Conservation (phyloP, 352 stramenopile genomes). For the Phytophthora idaei region DNA sequence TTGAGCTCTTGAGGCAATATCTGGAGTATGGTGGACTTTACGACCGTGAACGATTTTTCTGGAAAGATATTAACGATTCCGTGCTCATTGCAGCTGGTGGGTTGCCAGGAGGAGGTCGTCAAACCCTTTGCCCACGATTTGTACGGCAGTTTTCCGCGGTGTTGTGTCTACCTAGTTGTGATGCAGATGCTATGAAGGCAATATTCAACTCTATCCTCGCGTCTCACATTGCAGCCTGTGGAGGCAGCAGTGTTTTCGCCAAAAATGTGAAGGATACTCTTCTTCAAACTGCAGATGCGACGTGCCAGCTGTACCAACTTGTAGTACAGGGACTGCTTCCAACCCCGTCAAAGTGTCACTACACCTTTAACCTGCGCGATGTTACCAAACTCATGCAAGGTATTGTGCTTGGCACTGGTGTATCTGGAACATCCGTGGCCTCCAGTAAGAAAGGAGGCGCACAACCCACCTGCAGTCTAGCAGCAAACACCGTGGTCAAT, state of each 20-base stretch:
- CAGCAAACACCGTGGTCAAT: constrained; percentile 54
- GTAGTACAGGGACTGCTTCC: constrained; percentile 65
- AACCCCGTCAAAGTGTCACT: constrained; percentile 84
- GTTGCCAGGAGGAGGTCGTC: constrained; percentile 60
- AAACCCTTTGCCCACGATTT: constrained; percentile 64
- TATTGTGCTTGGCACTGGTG: constrained; percentile 63
- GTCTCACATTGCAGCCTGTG: constrained; percentile 44
- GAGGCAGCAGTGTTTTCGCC: constrained; percentile 15
- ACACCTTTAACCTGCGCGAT: constrained; percentile 86
- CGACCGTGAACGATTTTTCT: constrained; percentile 85
- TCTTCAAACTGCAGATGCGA: constrained; percentile 61
- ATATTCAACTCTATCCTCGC: constrained; percentile 92
- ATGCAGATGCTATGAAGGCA: constrained; percentile 76
- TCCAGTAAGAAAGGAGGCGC: constrained; percentile 11
- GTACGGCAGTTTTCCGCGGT: constrained; percentile 71
- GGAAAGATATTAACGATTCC: constrained; percentile 74
- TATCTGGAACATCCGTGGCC: constrained; percentile 14
- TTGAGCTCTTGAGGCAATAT: constrained; percentile 80
- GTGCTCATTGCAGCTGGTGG: constrained; percentile 72
- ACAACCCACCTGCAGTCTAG: constrained; percentile 16
- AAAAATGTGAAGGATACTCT: constrained; percentile 66
- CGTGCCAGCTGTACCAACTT: constrained; percentile 63
- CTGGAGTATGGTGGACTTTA: constrained; percentile 79
- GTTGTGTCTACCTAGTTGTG: constrained; percentile 74
- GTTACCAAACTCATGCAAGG: constrained; percentile 83